Evolutionary conservation across 352 stramenopile species (phyloP).

Genomic region (Phytophthora multivora): DNA sequence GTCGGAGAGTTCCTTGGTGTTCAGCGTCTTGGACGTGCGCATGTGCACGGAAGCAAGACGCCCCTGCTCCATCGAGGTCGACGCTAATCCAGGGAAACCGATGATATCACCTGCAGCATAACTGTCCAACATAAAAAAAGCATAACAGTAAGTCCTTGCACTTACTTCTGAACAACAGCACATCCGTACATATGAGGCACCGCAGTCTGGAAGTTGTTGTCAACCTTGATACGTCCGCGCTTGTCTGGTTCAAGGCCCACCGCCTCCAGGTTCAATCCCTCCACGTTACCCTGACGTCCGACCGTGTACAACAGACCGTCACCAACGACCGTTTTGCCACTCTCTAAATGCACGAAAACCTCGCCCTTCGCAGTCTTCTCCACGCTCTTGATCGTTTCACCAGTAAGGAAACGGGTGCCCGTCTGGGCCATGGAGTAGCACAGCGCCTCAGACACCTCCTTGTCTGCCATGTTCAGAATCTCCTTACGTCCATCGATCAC

Average conservation of each 20-base stretch:
- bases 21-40: slow-evolving; percentile 69
- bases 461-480: slow-evolving; percentile 90
- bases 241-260: slow-evolving; percentile 85
- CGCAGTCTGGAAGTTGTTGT: slow-evolving; percentile 89
- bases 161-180: neutral
- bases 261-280: slow-evolving; percentile 80
- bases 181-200: slow-evolving; percentile 84
- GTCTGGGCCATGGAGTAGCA: slow-evolving; percentile 90
- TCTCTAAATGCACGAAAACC: slow-evolving; percentile 83
- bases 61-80: slow-evolving; percentile 92
- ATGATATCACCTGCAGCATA: slow-evolving; percentile 92
- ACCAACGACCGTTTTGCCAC: slow-evolving; percentile 85
- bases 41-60: slow-evolving; percentile 89
- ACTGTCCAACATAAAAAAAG: slow-evolving; percentile 36
- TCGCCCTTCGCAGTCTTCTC: slow-evolving; percentile 66
- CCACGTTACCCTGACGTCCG: slow-evolving; percentile 86
- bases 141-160: slow-evolving; percentile 3
- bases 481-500: slow-evolving; percentile 89
- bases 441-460: slow-evolving; percentile 85
- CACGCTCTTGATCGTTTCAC: slow-evolving; percentile 81
- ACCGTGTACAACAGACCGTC: slow-evolving; percentile 89
- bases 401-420: slow-evolving; percentile 84
- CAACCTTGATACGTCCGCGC: slow-evolving; percentile 83
- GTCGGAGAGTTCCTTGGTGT: slow-evolving; percentile 50
- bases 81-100: slow-evolving; percentile 87